These are phyloP conservation scores for Rhododendron simsii DNA, from an alignment of 148 eudicot genomes.

Conservation along the genomic window DNA sequence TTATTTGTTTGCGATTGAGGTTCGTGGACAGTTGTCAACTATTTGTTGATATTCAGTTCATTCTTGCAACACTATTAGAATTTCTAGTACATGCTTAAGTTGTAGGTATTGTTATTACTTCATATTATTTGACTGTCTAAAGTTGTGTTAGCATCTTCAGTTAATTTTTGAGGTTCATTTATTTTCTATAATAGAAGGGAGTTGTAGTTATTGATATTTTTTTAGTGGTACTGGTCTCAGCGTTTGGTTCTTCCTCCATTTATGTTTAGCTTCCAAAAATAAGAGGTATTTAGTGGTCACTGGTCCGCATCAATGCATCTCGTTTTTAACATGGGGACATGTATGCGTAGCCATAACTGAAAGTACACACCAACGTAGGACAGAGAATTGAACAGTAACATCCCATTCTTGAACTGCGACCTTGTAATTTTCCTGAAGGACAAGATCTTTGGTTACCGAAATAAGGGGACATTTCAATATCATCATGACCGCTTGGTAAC, in stretches of 20 bases:
- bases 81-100: not conserved
- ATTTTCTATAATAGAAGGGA: not conserved
- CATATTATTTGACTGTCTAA: too few species aligned
- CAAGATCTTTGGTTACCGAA: not conserved
- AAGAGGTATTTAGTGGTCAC: not conserved
- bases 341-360: not conserved
- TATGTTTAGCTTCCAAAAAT: not conserved
- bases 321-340: not conserved
- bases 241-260: not conserved
- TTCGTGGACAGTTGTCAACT: constrained; percentile 18
- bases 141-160: not conserved
- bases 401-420: not conserved
- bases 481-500: not conserved
- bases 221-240: not conserved
- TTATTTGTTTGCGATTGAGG: constrained; percentile 88
- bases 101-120: too few species aligned
- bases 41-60: not conserved
- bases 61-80: not conserved
- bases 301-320: not conserved
- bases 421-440: not conserved
- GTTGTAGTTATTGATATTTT: not conserved
- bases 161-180: not conserved
- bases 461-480: not conserved
- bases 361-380: not conserved
- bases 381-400: not conserved